Conservation (phyloP, 305 asterid species). For the Striga hermonthica region DNA sequence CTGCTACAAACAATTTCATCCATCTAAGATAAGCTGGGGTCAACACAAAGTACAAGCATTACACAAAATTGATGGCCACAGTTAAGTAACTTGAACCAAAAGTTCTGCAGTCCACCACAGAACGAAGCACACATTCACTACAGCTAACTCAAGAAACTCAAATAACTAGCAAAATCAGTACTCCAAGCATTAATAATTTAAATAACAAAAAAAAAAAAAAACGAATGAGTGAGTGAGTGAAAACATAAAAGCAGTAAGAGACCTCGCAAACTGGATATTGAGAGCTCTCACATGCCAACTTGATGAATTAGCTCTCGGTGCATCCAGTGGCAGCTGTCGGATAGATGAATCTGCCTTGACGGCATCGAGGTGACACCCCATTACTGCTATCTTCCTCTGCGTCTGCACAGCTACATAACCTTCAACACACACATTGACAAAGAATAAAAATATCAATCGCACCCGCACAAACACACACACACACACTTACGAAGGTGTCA, state of each 20-base stretch:
- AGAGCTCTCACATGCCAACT: slow-evolving; percentile 93
- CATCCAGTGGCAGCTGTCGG: slow-evolving; percentile 53
- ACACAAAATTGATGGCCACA: not conserved
- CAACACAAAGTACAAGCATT: no score
- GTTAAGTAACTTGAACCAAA: not conserved
- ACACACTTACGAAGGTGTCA: slow-evolving; percentile 56
- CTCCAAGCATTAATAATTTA: not conserved
- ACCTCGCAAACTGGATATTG: slow-evolving; percentile 92
- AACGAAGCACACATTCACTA: not conserved
- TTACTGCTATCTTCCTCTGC: slow-evolving; percentile 42
- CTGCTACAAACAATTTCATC: no score
- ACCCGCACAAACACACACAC: slow-evolving; percentile 23
- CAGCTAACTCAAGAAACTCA: not conserved
- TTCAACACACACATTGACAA: not conserved
- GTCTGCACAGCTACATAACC: no score
- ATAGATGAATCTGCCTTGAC: slow-evolving; percentile 52
- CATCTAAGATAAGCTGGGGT: no score
- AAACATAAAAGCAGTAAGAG: slow-evolving; percentile 15
- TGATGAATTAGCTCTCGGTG: slow-evolving; percentile 54
- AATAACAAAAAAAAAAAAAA: not conserved
- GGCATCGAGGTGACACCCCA: slow-evolving; percentile 49
- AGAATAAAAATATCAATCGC: slow-evolving; percentile 8
- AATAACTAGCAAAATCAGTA: not conserved
- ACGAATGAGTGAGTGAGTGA: not conserved
- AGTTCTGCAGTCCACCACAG: slow-evolving; percentile 2